A percentile compares a stretch with the other conserved stretches of the same genome.
These are phyloP conservation scores for Melampsora occidentalis DNA, from an alignment of 1,284 basidiomycete species.

Conservation along the genomic window DNA sequence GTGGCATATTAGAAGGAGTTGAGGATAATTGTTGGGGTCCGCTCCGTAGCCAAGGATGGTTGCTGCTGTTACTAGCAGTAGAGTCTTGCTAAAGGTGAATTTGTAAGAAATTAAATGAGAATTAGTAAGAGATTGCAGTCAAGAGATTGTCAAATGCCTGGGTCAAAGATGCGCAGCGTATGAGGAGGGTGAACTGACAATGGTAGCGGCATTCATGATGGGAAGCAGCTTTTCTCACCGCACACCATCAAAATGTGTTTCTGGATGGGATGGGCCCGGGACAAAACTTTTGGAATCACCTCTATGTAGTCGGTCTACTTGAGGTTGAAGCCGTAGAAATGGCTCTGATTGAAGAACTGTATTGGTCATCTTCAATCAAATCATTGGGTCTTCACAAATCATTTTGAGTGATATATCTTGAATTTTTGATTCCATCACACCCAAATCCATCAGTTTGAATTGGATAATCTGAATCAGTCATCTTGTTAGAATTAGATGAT, in stretches of 20 bases:
- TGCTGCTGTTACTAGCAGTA: neutral
- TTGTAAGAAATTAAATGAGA: neutral
- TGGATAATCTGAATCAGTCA: neutral
- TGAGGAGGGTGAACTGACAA: too few relatives aligned
- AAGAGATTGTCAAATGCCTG: neutral
- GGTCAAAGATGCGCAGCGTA: too few relatives aligned
- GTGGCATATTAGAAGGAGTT: slow-evolving; percentile 17
- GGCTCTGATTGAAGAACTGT: neutral
- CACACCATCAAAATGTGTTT: too few relatives aligned
- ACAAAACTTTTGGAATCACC: neutral
- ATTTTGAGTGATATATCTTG: neutral
- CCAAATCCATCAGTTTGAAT: neutral
- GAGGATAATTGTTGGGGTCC: slow-evolving; percentile 1
- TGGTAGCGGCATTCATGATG: too few relatives aligned
- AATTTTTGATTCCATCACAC: neutral
- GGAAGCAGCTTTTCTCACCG: too few relatives aligned
- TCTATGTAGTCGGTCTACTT: neutral
- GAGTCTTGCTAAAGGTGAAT: neutral
- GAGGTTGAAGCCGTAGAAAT: slow-evolving; percentile 4
- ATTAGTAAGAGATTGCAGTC: neutral
- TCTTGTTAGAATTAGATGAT: neutral
- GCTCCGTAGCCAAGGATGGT: neutral
- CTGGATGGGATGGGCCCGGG: neutral
- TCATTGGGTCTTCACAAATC: neutral
- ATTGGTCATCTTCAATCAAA: neutral